Evolutionary conservation across 306 rosid species (phyloP).

Genomic region (Sicyos baderoa): DNA sequence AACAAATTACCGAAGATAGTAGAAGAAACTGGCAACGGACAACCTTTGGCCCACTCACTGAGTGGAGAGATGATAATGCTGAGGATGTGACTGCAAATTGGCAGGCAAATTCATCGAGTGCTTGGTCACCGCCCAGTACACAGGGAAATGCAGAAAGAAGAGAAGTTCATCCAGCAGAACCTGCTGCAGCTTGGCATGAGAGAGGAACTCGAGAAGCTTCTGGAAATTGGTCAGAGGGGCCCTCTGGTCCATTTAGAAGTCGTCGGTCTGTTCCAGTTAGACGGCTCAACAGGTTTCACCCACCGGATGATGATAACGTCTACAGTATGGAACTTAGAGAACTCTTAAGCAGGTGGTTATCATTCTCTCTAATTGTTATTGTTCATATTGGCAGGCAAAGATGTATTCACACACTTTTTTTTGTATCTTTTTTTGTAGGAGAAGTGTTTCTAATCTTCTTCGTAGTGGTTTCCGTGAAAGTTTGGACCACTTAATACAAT

Average conservation of each 20-base stretch:
- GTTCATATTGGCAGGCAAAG: neutral
- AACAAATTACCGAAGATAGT: constrained; percentile 47
- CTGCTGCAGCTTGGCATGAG: constrained; percentile 59
- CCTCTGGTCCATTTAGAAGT: constrained; percentile 65
- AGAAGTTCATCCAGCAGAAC: constrained; percentile 46
- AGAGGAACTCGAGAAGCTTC: constrained; percentile 55
- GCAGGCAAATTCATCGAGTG: constrained; percentile 42
- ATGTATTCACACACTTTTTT: neutral
- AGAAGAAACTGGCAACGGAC: constrained; percentile 64
- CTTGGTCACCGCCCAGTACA: constrained; percentile 61
- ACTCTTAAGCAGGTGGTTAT: constrained; percentile 83
- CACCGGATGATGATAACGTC: constrained; percentile 94
- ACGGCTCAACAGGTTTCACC: constrained; percentile 83
- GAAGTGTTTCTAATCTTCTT: constrained; percentile 99
- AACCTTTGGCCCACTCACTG: constrained; percentile 45
- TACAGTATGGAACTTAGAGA: constrained; percentile 99
- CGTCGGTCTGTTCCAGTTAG: constrained; percentile 62
- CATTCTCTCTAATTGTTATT: constrained; percentile 9
- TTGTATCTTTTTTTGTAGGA: constrained; percentile 44
- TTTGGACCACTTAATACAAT: constrained; percentile 90
- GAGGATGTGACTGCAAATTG: constrained; percentile 35
- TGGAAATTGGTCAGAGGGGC: constrained; percentile 77
- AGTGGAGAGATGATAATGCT: constrained; percentile 50
- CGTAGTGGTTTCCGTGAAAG: constrained; percentile 99
- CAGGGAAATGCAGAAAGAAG: constrained; percentile 50